Evolutionary conservation across 2,329 filamentous ascomycete species (phyloP), one percentile per base, ranked within the genome.

Genomic region (Paecilomyces dactylethromorphus): DNA sequence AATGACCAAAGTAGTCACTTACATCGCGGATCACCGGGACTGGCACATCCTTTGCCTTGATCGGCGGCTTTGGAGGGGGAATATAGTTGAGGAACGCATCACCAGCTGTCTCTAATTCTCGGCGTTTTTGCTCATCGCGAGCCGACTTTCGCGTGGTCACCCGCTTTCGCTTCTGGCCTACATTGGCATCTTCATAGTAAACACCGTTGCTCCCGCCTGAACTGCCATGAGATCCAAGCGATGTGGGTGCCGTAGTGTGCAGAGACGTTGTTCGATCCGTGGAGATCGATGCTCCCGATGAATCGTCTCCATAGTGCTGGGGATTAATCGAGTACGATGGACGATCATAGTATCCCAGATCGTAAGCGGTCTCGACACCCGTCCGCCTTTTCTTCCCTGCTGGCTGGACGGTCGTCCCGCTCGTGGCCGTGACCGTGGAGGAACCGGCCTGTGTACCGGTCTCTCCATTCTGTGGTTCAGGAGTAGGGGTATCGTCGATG

Each of bases 141-240:
- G 87, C 82, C 64, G 92, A 89, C 65, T 92, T 89, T 61, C 91
- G 85, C 52, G 90, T 91, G 24, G 81, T 82, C 15, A 82, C 81
- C 61, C 94, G 85, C 78, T 96, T 97, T 68, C 92, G 85, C 79
- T 97, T 97, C 74, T 94, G 89, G 33, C 92, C 91, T n/a, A 85
- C 81, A 32, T 79, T 79, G 55, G 87, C 83, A 62, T 88, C 87
- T 65, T 87, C 84, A 55, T 90, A 87, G 68, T 90, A 87, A 35
- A 79, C 71, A 35, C 81, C 82, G 64, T 79, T 84, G 73, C 82
- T 78, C 8, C 76, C 73, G 45, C 73, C 72, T 29, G 74, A 74
- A 60, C 78, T 84, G 29, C 79, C 79, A 65, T 83, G 81, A 6
- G 90, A 92, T 13, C 87, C 88, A 5, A 92, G 78, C 13, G 93